These are phyloP conservation scores for Acacia acuminata DNA, from an alignment of 306 rosid genomes.

Conservation along the genomic window DNA sequence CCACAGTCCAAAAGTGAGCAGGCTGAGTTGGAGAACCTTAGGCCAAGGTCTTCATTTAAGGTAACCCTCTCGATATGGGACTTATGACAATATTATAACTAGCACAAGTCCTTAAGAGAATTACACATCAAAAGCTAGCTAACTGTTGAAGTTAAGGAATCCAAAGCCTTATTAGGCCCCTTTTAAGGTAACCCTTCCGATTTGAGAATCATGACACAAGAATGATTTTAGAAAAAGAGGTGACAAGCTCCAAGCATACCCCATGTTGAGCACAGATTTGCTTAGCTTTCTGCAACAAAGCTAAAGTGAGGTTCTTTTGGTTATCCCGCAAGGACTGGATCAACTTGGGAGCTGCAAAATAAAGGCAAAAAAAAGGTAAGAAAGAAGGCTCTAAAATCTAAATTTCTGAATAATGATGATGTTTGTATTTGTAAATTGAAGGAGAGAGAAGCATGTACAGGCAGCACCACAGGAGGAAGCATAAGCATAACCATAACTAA, in stretches of 20 bases:
- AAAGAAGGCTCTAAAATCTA: neutral
- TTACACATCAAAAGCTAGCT: no score
- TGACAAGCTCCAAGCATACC: constrained; percentile 11
- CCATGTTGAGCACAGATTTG: constrained; percentile 34
- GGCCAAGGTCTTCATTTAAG: no score
- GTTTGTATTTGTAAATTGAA: neutral
- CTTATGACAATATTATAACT: no score
- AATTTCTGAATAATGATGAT: neutral
- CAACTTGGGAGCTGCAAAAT: constrained; percentile 34
- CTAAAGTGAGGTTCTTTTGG: constrained; percentile 21
- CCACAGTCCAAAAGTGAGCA: no score
- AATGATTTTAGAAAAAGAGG: neutral
- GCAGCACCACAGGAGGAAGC: constrained; percentile 34
- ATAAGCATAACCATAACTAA: constrained; percentile 7
- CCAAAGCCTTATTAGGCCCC: no score
- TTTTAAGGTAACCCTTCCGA: no score
- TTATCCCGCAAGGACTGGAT: constrained; percentile 32
- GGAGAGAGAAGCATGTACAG: constrained; percentile 14
- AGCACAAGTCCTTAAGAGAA: no score
- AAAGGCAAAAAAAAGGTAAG: neutral
- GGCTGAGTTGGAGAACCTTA: no score
- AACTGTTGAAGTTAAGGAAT: no score
- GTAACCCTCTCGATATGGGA: no score
- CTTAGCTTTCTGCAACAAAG: constrained; percentile 39
- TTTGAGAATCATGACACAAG: no score